Conservation (phyloP, 2,329 filamentous ascomycete species). For the Paramyrothecium sp. region DNA sequence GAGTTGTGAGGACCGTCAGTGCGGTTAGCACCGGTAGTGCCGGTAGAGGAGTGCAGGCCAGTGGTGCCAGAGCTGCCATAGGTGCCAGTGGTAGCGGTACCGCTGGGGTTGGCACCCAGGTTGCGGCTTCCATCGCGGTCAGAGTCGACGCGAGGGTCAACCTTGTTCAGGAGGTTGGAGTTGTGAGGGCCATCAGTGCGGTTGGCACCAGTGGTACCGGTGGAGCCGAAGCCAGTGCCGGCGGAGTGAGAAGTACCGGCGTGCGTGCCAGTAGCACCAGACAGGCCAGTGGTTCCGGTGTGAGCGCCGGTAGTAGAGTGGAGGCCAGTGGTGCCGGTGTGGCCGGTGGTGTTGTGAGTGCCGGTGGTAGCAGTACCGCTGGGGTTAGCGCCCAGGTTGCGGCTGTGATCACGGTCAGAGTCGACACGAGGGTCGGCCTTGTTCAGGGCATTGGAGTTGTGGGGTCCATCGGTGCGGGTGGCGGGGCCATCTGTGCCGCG, state of each 20-base stretch:
- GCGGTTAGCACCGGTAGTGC: conserved; percentile 18
- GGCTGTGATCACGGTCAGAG: conserved; percentile 45
- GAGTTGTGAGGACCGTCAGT: conserved; percentile 11
- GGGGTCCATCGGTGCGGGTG: conserved; percentile 39
- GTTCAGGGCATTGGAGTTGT: conserved; percentile 45
- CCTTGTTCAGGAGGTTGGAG: conserved; percentile 1
- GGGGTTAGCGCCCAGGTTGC: conserved; percentile 27
- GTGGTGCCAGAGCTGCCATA: conserved; percentile 50
- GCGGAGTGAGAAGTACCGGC: conserved; percentile 51
- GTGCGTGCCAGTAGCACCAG: conserved; percentile 16
- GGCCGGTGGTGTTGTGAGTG: conserved; percentile 6
- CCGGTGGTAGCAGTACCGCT: conserved; percentile 26
- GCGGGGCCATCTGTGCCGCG: conserved; percentile 17
- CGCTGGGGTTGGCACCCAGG: conserved; percentile 28
- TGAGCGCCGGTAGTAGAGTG: conserved; percentile 1
- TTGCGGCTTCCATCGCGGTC: conserved; percentile 42
- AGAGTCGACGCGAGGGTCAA: conserved; percentile 33
- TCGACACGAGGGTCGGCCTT: conserved; percentile 54
- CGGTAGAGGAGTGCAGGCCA: conserved; percentile 42
- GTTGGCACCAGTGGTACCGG: conserved; percentile 17
- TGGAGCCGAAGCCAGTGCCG: conserved; percentile 49
- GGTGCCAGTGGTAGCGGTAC: conserved; percentile 21
- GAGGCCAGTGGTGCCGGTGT: conserved; percentile 6
- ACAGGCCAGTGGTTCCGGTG: conserved; percentile 5
- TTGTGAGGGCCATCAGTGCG: conserved; percentile 17